Conservation (phyloP, 768 basidiomycete species). For the Kwoniella dejecticola region DNA sequence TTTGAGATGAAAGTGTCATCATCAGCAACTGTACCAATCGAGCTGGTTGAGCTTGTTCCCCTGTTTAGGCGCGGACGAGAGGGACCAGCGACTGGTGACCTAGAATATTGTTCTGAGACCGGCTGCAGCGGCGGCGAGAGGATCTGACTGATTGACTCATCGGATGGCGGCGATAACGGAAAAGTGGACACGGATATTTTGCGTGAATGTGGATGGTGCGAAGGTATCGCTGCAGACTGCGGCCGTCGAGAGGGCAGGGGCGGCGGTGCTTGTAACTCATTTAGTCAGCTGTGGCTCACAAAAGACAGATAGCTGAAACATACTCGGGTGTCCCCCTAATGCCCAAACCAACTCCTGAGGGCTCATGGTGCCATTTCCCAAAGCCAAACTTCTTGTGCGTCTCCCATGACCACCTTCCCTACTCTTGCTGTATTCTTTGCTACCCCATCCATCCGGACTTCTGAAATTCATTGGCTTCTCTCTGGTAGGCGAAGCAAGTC, state of each 20-base stretch:
- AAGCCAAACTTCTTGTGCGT: constrained; percentile 38
- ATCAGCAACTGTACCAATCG: not conserved
- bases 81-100: constrained; percentile 1
- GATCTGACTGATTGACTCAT: constrained; percentile 24
- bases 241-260: constrained; percentile 39
- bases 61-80: constrained; percentile 7
- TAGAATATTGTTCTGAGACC: not conserved
- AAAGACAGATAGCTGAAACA: constrained; percentile 6
- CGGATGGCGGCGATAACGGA: constrained; percentile 16
- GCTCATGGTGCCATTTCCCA: constrained; percentile 43
- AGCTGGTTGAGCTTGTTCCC: constrained; percentile 10
- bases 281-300: not conserved
- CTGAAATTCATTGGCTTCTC: constrained; percentile 30
- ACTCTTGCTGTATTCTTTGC: constrained; percentile 18
- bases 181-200: constrained; percentile 44
- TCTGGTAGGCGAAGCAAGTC: constrained; percentile 6
- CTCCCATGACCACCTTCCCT: constrained; percentile 28
- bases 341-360: constrained; percentile 53
- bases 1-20: constrained; percentile 15
- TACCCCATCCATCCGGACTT: constrained; percentile 40
- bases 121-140: constrained; percentile 10
- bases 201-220: constrained; percentile 55
- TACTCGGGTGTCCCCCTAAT: constrained; percentile 32
- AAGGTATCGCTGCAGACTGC: constrained; percentile 28
- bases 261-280: constrained; percentile 28